These are phyloP conservation scores for Nitzschia sp. DNA, from an alignment of 108 stramenopile species.

Conservation along the genomic window DNA sequence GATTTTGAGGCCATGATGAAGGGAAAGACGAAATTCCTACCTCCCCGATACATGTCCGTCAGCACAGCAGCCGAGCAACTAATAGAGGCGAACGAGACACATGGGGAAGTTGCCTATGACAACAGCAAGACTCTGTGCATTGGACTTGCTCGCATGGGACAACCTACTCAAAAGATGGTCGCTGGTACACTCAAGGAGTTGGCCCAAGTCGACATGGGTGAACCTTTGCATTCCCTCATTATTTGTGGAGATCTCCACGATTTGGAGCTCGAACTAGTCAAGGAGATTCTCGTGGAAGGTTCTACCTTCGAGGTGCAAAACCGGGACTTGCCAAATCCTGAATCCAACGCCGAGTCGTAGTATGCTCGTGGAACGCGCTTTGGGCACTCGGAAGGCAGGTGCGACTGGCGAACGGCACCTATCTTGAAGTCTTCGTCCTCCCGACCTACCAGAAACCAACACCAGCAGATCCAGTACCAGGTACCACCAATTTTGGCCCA, in stretches of 20 bases:
- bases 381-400: too few relatives aligned
- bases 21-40: conserved; percentile 85
- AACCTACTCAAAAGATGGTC: conserved; percentile 86
- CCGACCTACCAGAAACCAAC: too few relatives aligned
- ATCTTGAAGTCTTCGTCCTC: too few relatives aligned
- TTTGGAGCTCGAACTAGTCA: conserved; percentile 85
- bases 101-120: conserved; percentile 63
- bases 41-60: conserved; percentile 98
- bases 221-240: conserved; percentile 92
- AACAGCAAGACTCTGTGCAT: conserved; percentile 77
- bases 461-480: too few relatives aligned
- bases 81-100: conserved; percentile 80
- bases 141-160: conserved; percentile 93
- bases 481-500: too few relatives aligned
- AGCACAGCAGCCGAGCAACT: conserved; percentile 89
- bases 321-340: not conserved
- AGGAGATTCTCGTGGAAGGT: conserved; percentile 65
- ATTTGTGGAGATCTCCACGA: conserved; percentile 94
- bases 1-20: conserved; percentile 95
- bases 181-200: conserved; percentile 93
- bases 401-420: too few relatives aligned
- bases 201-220: conserved; percentile 85
- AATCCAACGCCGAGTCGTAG: too few relatives aligned
- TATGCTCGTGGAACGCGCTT: too few relatives aligned
- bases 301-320: conserved; percentile 55